Evolutionary conservation across 371 early-diverging fungal genomes (phyloP), one percentile per base, ranked within the genome.

Genomic region (Nosema muscidifuracis): DNA sequence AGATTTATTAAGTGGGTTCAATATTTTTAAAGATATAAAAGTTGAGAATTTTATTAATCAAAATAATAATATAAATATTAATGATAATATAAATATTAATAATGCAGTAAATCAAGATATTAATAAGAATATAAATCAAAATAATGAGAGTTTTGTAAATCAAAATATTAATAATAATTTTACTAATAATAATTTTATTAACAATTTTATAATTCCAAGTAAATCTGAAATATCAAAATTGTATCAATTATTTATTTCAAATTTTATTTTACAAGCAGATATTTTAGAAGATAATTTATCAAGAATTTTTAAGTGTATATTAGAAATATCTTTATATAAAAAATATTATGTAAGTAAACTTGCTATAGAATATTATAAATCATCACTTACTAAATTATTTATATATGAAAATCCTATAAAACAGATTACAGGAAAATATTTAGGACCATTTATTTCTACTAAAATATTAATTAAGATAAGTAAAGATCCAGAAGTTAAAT

Each of bases 251-350:
- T 47, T 10, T 47, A 20, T 47, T 4, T 47, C 47, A n/a, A n/a
- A 20, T n/a, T 10, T 10, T n/a, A 38, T 38, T 7, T 4, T 10
- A 13, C 13, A 47, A 47, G 4, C 10, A 4, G 47, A 47, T 47
- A 47, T 20, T 47, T 47, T 47, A 20, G 47, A 47, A 10, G 47
- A 47, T n/a, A 47, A 47, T 47, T 47, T 47, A n/a, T 3, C 18
- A n/a, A 47, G 47, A 47, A 47, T 47, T 47, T 47, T 47, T 47
- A 47, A 47, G n/a, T 47, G 47, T n/a, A 47, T 47, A 6, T 47
- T 47, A 20, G 47, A 47, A 4, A 47, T 47, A 10, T 47, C 47
- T 4, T n/a, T 47, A 6, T 47, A 47, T 47, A 47, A 47, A 47
- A 47, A 47, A 47, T 6, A 10, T 4, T 47, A 47, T 47, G 6